Percentiles rank a stretch among this genome's conserved stretches.
phyloP scores from a whole-genome alignment of 768 basidiomycete species.

The Saitozyma sp. region DNA sequence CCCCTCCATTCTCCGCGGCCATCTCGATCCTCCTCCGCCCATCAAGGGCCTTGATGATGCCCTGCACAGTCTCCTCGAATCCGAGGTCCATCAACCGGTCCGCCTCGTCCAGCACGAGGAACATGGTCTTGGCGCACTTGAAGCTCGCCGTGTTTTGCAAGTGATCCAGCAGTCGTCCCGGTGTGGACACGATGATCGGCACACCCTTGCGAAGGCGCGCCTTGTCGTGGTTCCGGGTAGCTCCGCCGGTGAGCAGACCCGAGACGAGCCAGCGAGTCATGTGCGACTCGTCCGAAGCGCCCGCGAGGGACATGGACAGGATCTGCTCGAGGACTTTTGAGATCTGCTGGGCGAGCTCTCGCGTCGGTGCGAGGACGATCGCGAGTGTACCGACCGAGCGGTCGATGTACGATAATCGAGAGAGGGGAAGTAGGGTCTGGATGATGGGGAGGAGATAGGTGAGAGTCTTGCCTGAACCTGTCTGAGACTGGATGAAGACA shows the following conservation, averaged over 20 bases:
- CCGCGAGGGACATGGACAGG: conserved; percentile 66
- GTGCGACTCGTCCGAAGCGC: conserved; percentile 50
- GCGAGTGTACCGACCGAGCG: conserved; percentile 92
- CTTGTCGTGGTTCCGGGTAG: conserved; percentile 92
- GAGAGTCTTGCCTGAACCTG: conserved; percentile 94
- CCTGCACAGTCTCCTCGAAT: conserved; percentile 91
- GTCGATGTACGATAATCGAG: conserved; percentile 87
- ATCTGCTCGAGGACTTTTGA: conserved; percentile 87
- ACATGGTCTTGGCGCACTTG: conserved; percentile 87
- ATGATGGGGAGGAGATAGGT: conserved; percentile 92
- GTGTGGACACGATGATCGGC: conserved; percentile 92
- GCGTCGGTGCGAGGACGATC: conserved; percentile 89
- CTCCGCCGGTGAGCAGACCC: conserved; percentile 89
- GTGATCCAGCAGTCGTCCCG: conserved; percentile 92
- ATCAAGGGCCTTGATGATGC: conserved; percentile 82
- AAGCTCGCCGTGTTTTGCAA: conserved; percentile 92
- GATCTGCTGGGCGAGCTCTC: conserved; percentile 95
- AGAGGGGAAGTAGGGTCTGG: conserved; percentile 87
- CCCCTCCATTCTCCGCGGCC: conserved; percentile 57
- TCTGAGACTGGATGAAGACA: conserved; percentile 92
- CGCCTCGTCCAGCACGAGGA: conserved; percentile 96
- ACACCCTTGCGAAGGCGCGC: conserved; percentile 89
- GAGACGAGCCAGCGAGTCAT: conserved; percentile 85
- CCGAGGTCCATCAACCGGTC: conserved; percentile 97
- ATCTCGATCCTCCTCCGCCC: conserved; percentile 73